These are phyloP conservation scores for Poa annua DNA, from an alignment of 176 grass and related monocot species.

Conservation along the genomic window DNA sequence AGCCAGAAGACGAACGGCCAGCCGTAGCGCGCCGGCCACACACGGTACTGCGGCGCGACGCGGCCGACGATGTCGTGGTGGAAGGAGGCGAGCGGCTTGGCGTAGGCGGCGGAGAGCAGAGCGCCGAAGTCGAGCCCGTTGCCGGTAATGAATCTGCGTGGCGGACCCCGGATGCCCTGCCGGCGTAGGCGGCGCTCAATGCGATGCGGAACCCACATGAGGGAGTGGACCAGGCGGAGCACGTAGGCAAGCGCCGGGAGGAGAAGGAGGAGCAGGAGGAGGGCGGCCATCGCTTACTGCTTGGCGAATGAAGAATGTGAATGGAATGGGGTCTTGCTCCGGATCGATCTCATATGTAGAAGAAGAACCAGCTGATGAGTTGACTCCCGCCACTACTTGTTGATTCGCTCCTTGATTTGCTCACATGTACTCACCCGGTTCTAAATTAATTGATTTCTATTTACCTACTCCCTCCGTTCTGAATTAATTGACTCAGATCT, in stretches of 20 bases:
- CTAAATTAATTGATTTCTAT: no score
- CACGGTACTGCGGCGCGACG: conserved; percentile 53
- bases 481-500: no score
- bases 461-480: no score
- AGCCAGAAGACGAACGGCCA: conserved; percentile 71
- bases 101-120: conserved; percentile 36
- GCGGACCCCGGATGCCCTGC: conserved; percentile 56
- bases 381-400: no score
- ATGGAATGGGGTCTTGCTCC: no score
- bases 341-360: no score
- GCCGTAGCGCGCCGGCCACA: conserved; percentile 59
- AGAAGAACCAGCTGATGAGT: no score
- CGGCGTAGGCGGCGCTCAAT: conserved; percentile 40
- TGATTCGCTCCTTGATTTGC: no score
- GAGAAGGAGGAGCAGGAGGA: conserved; percentile 24
- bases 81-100: conserved; percentile 52
- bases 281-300: conserved; percentile 18
- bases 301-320: no score
- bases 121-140: conserved; percentile 51
- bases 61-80: conserved; percentile 55
- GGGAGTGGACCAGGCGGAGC: conserved; percentile 45
- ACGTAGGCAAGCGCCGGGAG: conserved; percentile 24
- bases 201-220: conserved; percentile 54
- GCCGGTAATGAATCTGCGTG: conserved; percentile 52
- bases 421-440: no score